Evolutionary conservation across 2,329 filamentous ascomycete genomes (phyloP), one percentile per base, ranked within the genome.

Genomic region (Penicillium carneum): DNA sequence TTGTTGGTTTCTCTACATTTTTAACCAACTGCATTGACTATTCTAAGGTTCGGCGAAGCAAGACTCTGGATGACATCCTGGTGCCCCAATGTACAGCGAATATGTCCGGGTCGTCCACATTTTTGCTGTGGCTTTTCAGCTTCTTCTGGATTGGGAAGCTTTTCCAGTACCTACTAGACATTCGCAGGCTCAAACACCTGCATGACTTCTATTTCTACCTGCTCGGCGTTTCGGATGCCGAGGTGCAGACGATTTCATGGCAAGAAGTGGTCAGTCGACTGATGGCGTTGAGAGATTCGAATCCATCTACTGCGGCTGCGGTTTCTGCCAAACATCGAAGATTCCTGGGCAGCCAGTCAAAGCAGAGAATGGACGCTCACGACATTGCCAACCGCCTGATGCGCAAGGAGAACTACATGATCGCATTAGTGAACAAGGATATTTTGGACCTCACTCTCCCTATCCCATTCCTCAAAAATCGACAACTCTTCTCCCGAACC

Each of bases 361-460:
- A 97, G 76, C 92, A 98, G 78, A 86, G 94, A 64, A 88, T 99
- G 69, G 95, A 97, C 77, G 95, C 95, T 11, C 92, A 97, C 71
- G 95, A 97, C 72, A 98, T 99, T 75, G 95, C 95, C 7, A 99
- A 98, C 73, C 88, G 95, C 34, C 80, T 99, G 47, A 98, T 99
- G 95, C 89, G 95, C 61, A 90, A 92, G 72, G 94, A 97, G 65
- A 99, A 99, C 72, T 99, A 97, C 71, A 86, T 97, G 64, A 97
- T 99, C 71, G 95, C 95, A 4, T 84, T 99, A 71, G 92, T 98
- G 80, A 99, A 99, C 82, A 98, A 99, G 77, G 95, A 98, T 63
- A 87, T 98, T 39, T 79, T 99, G 43, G 89, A 99, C 73, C 82
- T 98, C 47, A 93, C 91, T 0, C 84, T 97, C 2, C 92, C 92